Evolutionary conservation across 805 yeast species (phyloP).

Genomic region (Teunomyces tritomae): DNA sequence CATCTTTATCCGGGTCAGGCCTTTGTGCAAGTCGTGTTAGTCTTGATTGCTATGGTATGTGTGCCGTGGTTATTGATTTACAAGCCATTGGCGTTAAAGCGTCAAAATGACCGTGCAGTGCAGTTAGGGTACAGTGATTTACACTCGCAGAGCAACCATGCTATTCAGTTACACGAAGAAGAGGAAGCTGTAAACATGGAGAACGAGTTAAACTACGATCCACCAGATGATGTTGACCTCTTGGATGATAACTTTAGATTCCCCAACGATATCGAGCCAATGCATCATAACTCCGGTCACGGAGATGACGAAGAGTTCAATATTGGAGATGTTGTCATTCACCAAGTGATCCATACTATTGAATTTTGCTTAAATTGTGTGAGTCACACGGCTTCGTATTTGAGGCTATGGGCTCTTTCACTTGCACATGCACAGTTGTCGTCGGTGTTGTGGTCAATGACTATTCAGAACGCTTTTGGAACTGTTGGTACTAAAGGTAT

Average conservation of each 20-base stretch:
- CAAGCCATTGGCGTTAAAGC: constrained; percentile 75
- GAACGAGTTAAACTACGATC: constrained; percentile 17
- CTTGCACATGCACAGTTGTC: constrained; percentile 96
- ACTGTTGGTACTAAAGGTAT: constrained; percentile 65
- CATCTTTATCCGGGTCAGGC: constrained; percentile 79
- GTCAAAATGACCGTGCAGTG: constrained; percentile 49
- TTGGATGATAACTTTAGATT: constrained; percentile 19
- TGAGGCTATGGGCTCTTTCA: constrained; percentile 95
- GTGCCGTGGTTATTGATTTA: constrained; percentile 88
- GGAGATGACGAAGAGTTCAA: constrained; percentile 60
- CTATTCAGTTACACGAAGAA: constrained; percentile 39
- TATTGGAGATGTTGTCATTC: constrained; percentile 93
- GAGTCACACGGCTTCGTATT: constrained; percentile 96
- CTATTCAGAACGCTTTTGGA: constrained; percentile 75
- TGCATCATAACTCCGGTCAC: constrained; percentile 32
- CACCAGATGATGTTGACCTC: constrained; percentile 19
- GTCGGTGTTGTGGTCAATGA: constrained; percentile 95
- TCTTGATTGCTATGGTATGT: constrained; percentile 77
- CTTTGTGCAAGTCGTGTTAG: constrained; percentile 65
- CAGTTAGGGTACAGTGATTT: constrained; percentile 40
- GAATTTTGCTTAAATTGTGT: constrained; percentile 97
- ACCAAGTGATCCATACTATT: constrained; percentile 95
- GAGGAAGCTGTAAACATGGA: constrained; percentile 15
- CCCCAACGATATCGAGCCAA: constrained; percentile 39
- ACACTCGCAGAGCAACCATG: constrained; percentile 27